Evolutionary conservation across 2,329 filamentous ascomycete genomes (phyloP).

Genomic region (Thielaviopsis musarum): DNA sequence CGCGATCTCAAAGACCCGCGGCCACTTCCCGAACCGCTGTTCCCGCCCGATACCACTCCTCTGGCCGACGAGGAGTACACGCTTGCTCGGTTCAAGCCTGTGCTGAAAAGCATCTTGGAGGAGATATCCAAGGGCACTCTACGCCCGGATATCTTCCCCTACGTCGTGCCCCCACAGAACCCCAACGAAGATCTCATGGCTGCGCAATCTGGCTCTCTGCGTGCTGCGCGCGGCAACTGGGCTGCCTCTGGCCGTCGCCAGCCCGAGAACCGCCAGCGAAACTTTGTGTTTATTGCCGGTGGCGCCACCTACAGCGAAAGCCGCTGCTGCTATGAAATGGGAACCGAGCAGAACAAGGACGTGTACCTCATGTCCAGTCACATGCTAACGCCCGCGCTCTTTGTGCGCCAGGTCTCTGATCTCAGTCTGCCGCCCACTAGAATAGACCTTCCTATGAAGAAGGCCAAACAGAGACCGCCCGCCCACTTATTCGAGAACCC

Average conservation of each 20-base stretch:
- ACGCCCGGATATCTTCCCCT: slow-evolving; percentile 52
- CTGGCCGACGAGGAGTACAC: slow-evolving; percentile 56
- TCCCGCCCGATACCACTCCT: slow-evolving; percentile 32
- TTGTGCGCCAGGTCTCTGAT: slow-evolving; percentile 67
- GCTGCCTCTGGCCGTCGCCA: slow-evolving; percentile 61
- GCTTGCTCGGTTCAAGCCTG: slow-evolving; percentile 74
- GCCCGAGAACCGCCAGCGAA: slow-evolving; percentile 67
- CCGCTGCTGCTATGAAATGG: slow-evolving; percentile 75
- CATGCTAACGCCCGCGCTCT: slow-evolving; percentile 76
- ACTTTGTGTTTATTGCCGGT: slow-evolving; percentile 89
- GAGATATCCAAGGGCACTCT: slow-evolving; percentile 49
- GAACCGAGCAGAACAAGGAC: slow-evolving; percentile 55
- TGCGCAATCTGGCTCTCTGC: slow-evolving; percentile 54
- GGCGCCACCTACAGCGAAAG: slow-evolving; percentile 89
- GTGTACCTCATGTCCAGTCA: slow-evolving; percentile 82
- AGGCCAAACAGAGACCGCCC: slow-evolving; percentile 65
- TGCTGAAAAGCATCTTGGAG: slow-evolving; percentile 69
- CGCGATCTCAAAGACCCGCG: slow-evolving; percentile 59
- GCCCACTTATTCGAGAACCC: slow-evolving; percentile 65
- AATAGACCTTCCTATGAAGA: slow-evolving; percentile 66
- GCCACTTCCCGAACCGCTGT: slow-evolving; percentile 48
- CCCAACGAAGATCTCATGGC: slow-evolving; percentile 40
- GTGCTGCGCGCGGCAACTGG: slow-evolving; percentile 90
- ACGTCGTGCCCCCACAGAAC: slow-evolving; percentile 52
- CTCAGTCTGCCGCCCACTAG: slow-evolving; percentile 57